Conservation (phyloP, 768 basidiomycete species). For the Kwoniella dejecticola region DNA sequence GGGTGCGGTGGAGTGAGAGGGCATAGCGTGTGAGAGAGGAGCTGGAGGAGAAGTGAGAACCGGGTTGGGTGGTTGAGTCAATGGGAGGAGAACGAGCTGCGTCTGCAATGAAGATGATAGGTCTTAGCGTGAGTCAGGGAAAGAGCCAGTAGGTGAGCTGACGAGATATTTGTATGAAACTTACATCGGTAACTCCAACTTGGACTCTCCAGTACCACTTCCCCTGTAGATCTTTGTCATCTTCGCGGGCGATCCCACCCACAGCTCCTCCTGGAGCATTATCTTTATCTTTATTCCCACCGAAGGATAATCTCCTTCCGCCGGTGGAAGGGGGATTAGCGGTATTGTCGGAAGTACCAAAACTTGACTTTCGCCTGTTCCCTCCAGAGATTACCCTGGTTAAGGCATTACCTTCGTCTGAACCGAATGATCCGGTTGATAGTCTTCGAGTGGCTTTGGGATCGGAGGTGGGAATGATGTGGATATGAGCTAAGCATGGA, state of each 20-base stretch:
- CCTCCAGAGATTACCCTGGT: conserved; percentile 43
- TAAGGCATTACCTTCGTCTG: conserved; percentile 30
- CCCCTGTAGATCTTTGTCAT: conserved; percentile 25
- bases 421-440: conserved; percentile 29
- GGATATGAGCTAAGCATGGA: conserved; percentile 45
- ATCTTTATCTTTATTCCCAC: background rate
- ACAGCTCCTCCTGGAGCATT: background rate
- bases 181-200: conserved; percentile 46
- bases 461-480: conserved; percentile 26
- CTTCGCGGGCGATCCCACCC: background rate
- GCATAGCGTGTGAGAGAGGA: conserved; percentile 46
- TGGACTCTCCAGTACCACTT: conserved; percentile 51
- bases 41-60: conserved; percentile 40
- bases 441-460: conserved; percentile 26
- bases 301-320: conserved; percentile 4
- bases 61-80: conserved; percentile 44
- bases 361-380: conserved; percentile 34
- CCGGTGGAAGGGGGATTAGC: conserved; percentile 6
- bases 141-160: conserved; percentile 3
- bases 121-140: background rate
- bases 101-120: conserved; percentile 15
- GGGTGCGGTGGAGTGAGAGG: conserved; percentile 32
- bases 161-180: conserved; percentile 1
- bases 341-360: conserved; percentile 17
- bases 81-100: conserved; percentile 44